These are phyloP conservation scores for Rutstroemia sp. DNA, from an alignment of 2,329 filamentous ascomycete species.

Conservation along the genomic window DNA sequence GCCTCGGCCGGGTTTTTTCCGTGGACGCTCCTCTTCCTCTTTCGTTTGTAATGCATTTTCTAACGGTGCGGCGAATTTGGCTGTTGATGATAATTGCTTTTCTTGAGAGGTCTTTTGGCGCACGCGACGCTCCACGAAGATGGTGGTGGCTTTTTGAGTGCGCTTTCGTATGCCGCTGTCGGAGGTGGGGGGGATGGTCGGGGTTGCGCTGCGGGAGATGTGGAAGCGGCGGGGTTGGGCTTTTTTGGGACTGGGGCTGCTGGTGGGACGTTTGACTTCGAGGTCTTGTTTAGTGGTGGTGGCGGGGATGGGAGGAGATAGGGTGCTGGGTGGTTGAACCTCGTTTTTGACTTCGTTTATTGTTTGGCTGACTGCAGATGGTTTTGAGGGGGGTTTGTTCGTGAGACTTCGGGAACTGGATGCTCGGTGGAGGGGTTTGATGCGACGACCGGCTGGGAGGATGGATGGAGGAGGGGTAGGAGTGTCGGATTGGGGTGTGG, in stretches of 20 bases:
- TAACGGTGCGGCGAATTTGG: not conserved
- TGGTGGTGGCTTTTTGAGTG: conserved; percentile 31
- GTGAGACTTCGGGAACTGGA: conserved; percentile 8
- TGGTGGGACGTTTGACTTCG: not conserved
- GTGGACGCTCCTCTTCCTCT: conserved; percentile 8
- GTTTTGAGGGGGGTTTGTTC: not conserved
- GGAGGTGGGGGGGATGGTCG: not conserved
- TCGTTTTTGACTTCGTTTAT: not conserved
- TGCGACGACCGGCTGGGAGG: conserved; percentile 12
- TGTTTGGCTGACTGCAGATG: not conserved
- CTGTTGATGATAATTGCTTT: not conserved
- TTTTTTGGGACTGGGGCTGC: not conserved
- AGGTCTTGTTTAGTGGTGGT: not conserved
- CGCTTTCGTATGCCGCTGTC: conserved; percentile 14
- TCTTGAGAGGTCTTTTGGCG: conserved; percentile 20
- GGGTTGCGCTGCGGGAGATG: conserved; percentile 40
- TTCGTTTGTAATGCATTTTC: not conserved
- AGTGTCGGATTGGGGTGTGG: conserved; percentile 1
- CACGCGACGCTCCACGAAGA: conserved; percentile 49
- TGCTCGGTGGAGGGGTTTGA: conserved; percentile 17
- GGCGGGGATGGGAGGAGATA: not conserved
- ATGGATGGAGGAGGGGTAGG: conserved; percentile 1
- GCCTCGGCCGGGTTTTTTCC: conserved; percentile 24
- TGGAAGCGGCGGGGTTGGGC: conserved; percentile 43
- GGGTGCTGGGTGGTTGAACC: not conserved